Percentiles rank a stretch among this genome's conserved stretches.
Evolutionary conservation across 306 rosid genomes (phyloP).

Genomic region (Cucurbita ficifolia): DNA sequence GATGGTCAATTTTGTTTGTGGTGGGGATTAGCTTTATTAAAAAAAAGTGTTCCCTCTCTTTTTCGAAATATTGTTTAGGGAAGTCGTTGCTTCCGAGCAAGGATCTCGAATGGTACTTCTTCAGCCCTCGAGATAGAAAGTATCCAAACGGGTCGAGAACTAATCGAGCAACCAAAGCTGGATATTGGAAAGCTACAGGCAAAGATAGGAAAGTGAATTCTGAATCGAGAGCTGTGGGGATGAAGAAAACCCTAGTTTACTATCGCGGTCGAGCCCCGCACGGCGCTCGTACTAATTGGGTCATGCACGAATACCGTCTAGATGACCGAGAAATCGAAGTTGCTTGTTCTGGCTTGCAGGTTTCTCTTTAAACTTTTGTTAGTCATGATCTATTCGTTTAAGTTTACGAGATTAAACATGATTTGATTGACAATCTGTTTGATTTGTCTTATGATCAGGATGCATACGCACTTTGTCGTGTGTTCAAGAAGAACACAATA

Average conservation of each 20-base stretch:
- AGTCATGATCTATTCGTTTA: no score
- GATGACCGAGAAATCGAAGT: slow-evolving; percentile 68
- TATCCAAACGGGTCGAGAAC: slow-evolving; percentile 96
- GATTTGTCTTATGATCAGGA: slow-evolving; percentile 27
- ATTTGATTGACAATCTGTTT: no score
- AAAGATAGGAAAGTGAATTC: slow-evolving; percentile 81
- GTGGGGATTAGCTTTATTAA: background rate
- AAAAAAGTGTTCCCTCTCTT: background rate
- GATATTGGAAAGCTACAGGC: slow-evolving; percentile 96
- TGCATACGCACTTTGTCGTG: slow-evolving; percentile 81
- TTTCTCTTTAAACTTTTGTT: background rate
- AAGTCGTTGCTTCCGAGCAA: slow-evolving; percentile 82
- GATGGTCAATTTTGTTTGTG: background rate
- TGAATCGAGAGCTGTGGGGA: slow-evolving; percentile 47
- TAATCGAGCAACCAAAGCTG: slow-evolving; percentile 76
- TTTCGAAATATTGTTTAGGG: slow-evolving; percentile 9
- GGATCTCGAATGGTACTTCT: slow-evolving; percentile 94
- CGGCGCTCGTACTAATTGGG: slow-evolving; percentile 79
- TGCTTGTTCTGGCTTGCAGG: slow-evolving; percentile 49
- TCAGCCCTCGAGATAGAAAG: slow-evolving; percentile 78
- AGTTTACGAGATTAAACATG: no score
- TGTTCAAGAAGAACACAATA: slow-evolving; percentile 56
- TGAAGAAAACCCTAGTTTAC: slow-evolving; percentile 92
- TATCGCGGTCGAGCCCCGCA: slow-evolving; percentile 91
- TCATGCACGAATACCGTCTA: slow-evolving; percentile 93